These are phyloP conservation scores for Boletus reticuloceps DNA, from an alignment of 768 basidiomycete genomes.

Conservation along the genomic window DNA sequence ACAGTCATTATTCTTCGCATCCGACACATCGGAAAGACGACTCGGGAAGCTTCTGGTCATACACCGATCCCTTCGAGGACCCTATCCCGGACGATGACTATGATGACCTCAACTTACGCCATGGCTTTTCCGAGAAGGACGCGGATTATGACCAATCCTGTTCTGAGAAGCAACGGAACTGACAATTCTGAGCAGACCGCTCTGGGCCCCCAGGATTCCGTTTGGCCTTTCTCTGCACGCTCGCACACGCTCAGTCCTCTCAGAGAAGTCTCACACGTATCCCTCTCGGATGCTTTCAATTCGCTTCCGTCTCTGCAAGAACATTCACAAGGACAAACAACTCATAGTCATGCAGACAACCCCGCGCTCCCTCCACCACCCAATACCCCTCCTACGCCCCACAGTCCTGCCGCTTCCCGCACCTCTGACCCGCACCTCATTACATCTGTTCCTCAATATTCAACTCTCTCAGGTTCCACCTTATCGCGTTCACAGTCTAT, in stretches of 20 bases:
- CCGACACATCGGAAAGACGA: constrained; percentile 10
- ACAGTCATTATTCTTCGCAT: constrained; percentile 4
- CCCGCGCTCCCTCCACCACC: constrained; percentile 14
- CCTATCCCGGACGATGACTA: constrained; percentile 20
- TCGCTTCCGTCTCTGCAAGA: constrained; percentile 26
- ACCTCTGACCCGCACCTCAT: constrained; percentile 28
- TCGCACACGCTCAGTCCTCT: constrained; percentile 33
- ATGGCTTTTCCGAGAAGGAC: constrained; percentile 14
- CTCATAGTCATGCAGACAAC: constrained; percentile 27
- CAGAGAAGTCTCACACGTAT: constrained; percentile 29
- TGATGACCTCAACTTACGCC: constrained; percentile 10
- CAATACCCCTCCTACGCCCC: constrained; percentile 15
- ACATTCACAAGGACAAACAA: constrained; percentile 23
- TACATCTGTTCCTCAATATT: constrained; percentile 32
- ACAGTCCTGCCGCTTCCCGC: constrained; percentile 22
- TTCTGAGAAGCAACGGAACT: constrained; percentile 10
- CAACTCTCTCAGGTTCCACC: constrained; percentile 43
- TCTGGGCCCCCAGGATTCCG: constrained; percentile 8
- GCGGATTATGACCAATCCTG: constrained; percentile 15
- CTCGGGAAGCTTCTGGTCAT: constrained; percentile 28
- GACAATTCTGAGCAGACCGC: constrained; percentile 15
- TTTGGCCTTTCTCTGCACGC: constrained; percentile 18
- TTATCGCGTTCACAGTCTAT: constrained; percentile 45
- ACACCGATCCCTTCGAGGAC: constrained; percentile 47
- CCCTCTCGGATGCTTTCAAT: constrained; percentile 18